Evolutionary conservation across 2,329 filamentous ascomycete genomes (phyloP).

Genomic region (Cladosporium phlei): DNA sequence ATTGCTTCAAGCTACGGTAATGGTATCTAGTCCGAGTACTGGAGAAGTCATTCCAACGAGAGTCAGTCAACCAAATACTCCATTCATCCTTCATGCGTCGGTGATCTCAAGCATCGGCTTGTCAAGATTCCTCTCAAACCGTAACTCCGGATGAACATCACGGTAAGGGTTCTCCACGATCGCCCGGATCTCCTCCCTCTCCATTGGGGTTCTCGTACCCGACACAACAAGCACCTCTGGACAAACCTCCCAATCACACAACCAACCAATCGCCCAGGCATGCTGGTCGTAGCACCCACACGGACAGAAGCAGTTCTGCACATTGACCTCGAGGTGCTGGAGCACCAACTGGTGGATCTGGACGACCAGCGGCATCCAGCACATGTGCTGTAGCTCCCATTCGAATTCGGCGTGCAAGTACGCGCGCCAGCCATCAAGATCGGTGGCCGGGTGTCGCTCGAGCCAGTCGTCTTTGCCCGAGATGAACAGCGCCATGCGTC

Average conservation of each 20-base stretch:
- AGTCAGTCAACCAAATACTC: too few relatives aligned
- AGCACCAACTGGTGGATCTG: slow-evolving; percentile 9
- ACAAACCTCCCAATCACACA: slow-evolving; percentile 9
- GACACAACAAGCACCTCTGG: slow-evolving; percentile 11
- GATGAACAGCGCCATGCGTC: slow-evolving; percentile 5
- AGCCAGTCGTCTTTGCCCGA: slow-evolving; percentile 4
- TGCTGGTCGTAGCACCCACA: slow-evolving; percentile 9
- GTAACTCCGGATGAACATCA: neutral
- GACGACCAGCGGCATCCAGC: slow-evolving; percentile 11
- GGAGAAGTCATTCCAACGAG: too few relatives aligned
- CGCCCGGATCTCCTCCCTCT: slow-evolving; percentile 6
- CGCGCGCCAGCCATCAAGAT: neutral
- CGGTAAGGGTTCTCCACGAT: slow-evolving; percentile 1
- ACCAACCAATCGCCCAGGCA: slow-evolving; percentile 9
- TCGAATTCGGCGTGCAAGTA: slow-evolving; percentile 10
- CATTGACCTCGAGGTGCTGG: slow-evolving; percentile 6
- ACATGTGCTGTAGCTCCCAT: slow-evolving; percentile 11
- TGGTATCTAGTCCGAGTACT: too few relatives aligned
- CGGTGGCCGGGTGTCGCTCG: neutral
- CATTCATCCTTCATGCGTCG: too few relatives aligned
- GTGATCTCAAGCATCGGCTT: neutral
- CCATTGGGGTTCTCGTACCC: neutral
- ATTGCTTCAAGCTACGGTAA: too few relatives aligned
- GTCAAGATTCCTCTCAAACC: slow-evolving; percentile 10
- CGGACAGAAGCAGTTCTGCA: slow-evolving; percentile 13